Evolutionary conservation across 176 grass and related monocot genomes (phyloP), one percentile per base, ranked within the genome.

Genomic region (Pontederia crassipes): DNA sequence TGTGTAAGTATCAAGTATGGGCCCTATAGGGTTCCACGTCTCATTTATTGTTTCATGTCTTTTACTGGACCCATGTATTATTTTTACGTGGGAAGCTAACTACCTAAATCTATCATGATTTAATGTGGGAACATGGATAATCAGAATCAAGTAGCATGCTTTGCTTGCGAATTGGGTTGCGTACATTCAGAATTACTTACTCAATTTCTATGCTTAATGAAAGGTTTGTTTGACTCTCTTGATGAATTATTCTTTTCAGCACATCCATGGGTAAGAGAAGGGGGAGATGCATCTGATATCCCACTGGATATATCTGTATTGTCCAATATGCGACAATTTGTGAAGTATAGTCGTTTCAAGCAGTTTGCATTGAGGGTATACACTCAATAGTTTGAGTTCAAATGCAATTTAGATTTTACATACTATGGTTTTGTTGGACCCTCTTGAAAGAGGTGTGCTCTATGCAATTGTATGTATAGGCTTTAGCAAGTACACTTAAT

Each of bases 261-360:
- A 2, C 86, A 95, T 77, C 91, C 91, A 61, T 95, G 91, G 91
- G 91, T 87, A 52, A 90, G 76, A 81, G 91, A 95, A 87, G 86
- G 83, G 18, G 91, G 91, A 60, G 75, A 84, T 57, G 91, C 91
- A 73, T 86, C 86, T 2, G 86, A 95, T 74, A 95, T 95, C 59
- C 86, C 91, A 49, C 61, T 95, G 17, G 91, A 95, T 74, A 95
- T 95, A 81, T 95, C 83, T 67, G 80, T 95, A 15, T 58, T 95
- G 48, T 90, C 58, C 29, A 95, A 95, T 80, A 95, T 95, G 83
- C 80, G 91, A 20, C 80, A 90, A 26, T 95, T 90, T 87, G 91
- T 95, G 62, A 95, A 87, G 78, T 95, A 95, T 75, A 90, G 86
- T 62, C 91, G 91, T 58, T 84, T 95, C 70, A 95, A 95, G 75